Base-by-base conservation (phyloP, 768 basidiomycete species). In the Tulasnella sp. region DNA sequence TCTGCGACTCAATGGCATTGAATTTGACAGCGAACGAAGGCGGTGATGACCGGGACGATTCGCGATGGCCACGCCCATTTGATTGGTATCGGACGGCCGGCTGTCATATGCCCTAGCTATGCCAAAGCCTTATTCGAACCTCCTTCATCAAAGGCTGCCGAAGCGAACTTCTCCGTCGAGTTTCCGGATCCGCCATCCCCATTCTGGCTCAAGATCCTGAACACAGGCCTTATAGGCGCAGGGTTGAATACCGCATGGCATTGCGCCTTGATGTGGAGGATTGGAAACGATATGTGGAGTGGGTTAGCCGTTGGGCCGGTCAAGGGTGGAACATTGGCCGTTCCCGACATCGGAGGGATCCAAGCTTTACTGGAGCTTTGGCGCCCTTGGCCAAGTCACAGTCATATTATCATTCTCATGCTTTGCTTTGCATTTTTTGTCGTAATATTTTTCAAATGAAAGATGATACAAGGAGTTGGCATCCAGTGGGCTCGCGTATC, bases 31-130 rank as follows among this genome's bases (percentile, higher is more conserved):
- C 87, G 89, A 34, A 90, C 92, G 0, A 89, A 90, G 22, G 85
- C 88, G 0, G 88, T 90, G 41, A 87, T 96, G 54, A 85, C 88
- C 16, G 84, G 86, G 22, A 93, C 90, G 0, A 88, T 95, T 22
- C 82, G 84, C 0, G 86, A 89, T 12, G 86, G 85, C 7, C 90
- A 95, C 80, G 90, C 94, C 0, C 89, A 97, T 84, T 87, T 96
- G 34, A 87, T 96, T 44, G 96, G 96, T 0, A 87, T 97, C 24
- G 96, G 91, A 8, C 88, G 96, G 79, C 88, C 88, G 20, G 89
- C 95, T 0, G 85, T 94, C 28, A 85, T 91, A 11, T 88, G 88
- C 80, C 95, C 96, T 0, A 86, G 90, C 74, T 85, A 94, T 48
- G 24, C 93, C 94, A 0, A 82, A 75, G 75, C 41, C 86, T 85